phyloP scores from a whole-genome alignment of 2,329 filamentous ascomycete species.

The Furcasterigmium furcatum region DNA sequence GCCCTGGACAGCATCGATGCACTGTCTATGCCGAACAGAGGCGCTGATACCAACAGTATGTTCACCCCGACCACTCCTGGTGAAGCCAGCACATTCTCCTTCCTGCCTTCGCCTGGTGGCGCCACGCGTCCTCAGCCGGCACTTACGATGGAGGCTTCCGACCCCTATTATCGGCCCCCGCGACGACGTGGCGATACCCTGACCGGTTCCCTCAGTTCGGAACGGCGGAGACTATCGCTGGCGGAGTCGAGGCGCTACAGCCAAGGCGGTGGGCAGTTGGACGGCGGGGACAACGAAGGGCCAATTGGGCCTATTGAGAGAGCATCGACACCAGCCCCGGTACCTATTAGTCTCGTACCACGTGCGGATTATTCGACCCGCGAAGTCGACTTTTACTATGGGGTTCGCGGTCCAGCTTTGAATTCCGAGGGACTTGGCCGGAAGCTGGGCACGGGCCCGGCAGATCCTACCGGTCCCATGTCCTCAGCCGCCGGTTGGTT shows the following conservation, averaged over 20 bases:
- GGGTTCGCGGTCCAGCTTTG: conserved; percentile 82
- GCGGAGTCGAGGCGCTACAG: conserved; percentile 32
- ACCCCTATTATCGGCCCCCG: conserved; percentile 88
- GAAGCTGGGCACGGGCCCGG: conserved; percentile 88
- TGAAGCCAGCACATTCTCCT: conserved; percentile 70
- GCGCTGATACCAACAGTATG: conserved; percentile 58
- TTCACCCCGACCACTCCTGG: conserved; percentile 72
- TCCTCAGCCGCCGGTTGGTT: conserved; percentile 90
- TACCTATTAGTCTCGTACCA: conserved; percentile 45
- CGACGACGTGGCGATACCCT: conserved; percentile 64
- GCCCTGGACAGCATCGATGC: conserved; percentile 49
- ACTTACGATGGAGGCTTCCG: conserved; percentile 49
- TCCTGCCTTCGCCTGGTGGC: conserved; percentile 54
- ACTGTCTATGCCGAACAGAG: conserved; percentile 40
- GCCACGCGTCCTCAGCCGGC: conserved; percentile 40
- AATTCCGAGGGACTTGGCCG: conserved; percentile 78
- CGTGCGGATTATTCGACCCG: conserved; percentile 86
- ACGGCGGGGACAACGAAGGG: conserved; percentile 29
- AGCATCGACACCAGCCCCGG: conserved; percentile 40
- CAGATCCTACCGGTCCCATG: conserved; percentile 89
- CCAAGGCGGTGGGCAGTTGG: conserved; percentile 18
- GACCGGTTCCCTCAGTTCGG: conserved; percentile 27
- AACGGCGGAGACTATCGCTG: conserved; percentile 23
- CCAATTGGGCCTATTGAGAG: conserved; percentile 25
- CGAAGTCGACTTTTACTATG: conserved; percentile 96